Conservation (phyloP, 2,329 filamentous ascomycete species). For the Talaromyces sp. region DNA sequence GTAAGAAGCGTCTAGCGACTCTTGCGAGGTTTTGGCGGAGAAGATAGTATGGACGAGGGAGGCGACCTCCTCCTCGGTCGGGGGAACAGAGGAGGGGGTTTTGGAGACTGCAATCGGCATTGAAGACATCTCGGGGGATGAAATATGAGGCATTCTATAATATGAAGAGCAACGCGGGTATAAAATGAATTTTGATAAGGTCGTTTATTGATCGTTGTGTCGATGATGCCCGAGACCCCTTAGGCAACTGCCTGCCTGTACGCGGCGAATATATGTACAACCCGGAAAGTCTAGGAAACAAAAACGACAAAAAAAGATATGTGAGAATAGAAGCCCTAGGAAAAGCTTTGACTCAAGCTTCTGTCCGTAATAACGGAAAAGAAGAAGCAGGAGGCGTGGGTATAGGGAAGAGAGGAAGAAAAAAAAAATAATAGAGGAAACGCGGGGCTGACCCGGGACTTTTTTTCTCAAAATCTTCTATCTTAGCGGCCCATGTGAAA, state of each 20-base stretch:
- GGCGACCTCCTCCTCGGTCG: slow-evolving; percentile 65
- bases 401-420: neutral
- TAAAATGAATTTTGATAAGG: neutral
- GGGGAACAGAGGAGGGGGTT: slow-evolving; percentile 49
- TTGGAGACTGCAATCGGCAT: slow-evolving; percentile 52
- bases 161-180: slow-evolving; percentile 1
- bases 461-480: slow-evolving; percentile 18
- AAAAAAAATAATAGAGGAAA: neutral
- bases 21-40: slow-evolving; percentile 65
- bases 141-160: slow-evolving; percentile 49
- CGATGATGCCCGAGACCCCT: slow-evolving; percentile 13
- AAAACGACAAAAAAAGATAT: neutral
- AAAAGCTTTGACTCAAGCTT: neutral
- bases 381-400: neutral
- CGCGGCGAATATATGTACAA: slow-evolving; percentile 18
- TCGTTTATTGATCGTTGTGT: neutral
- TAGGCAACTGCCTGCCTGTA: slow-evolving; percentile 7
- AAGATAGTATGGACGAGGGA: slow-evolving; percentile 67
- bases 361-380: neutral
- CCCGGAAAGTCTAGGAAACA: neutral
- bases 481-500: slow-evolving; percentile 14
- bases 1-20: slow-evolving; percentile 68
- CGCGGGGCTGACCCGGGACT: slow-evolving; percentile 16
- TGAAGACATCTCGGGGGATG: slow-evolving; percentile 40
- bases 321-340: neutral